These are phyloP conservation scores for Tuber calosporum DNA, from an alignment of 495 filamentous ascomycete genomes.

Conservation along the genomic window DNA sequence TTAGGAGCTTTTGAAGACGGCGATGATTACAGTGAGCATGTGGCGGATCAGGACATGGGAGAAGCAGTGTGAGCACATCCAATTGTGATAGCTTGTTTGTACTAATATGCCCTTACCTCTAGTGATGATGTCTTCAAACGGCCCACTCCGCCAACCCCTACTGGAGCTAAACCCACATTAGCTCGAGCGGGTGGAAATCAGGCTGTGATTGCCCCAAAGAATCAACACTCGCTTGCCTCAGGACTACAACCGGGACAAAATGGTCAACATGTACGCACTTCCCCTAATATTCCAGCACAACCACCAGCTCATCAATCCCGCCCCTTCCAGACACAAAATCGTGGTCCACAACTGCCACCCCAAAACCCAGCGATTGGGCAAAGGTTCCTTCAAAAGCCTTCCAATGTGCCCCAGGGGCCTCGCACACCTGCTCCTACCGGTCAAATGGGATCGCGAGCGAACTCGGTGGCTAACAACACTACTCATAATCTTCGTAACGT, in stretches of 20 bases:
- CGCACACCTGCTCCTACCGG: conserved; percentile 24
- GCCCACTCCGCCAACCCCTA: conserved; percentile 17
- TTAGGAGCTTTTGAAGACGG: conserved; percentile 36
- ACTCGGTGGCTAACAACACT: conserved; percentile 17
- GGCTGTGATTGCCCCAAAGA: conserved; percentile 7
- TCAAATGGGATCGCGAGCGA: conserved; percentile 17
- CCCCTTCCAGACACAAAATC: conserved; percentile 14
- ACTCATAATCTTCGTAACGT: conserved; percentile 20
- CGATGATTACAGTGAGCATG: conserved; percentile 29
- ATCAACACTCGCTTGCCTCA: conserved; percentile 16
- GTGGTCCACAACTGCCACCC: conserved; percentile 14
- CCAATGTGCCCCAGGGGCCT: conserved; percentile 20
- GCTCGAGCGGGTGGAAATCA: conserved; percentile 9
- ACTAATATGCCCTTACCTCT: conserved; percentile 12
- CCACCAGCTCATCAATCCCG: conserved; percentile 12
- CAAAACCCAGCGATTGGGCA: conserved; percentile 24
- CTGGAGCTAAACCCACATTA: conserved; percentile 6
- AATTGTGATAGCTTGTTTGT: neutral
- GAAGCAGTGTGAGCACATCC: neutral
- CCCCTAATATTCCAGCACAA: conserved; percentile 13
- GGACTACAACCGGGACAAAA: conserved; percentile 27
- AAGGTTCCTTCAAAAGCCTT: conserved; percentile 20
- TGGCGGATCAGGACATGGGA: conserved; percentile 37
- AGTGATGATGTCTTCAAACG: conserved; percentile 18
- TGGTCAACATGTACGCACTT: conserved; percentile 19